Evolutionary conservation across 208 protist species (phyloP).

Genomic region (Trichomonas tenax): DNA sequence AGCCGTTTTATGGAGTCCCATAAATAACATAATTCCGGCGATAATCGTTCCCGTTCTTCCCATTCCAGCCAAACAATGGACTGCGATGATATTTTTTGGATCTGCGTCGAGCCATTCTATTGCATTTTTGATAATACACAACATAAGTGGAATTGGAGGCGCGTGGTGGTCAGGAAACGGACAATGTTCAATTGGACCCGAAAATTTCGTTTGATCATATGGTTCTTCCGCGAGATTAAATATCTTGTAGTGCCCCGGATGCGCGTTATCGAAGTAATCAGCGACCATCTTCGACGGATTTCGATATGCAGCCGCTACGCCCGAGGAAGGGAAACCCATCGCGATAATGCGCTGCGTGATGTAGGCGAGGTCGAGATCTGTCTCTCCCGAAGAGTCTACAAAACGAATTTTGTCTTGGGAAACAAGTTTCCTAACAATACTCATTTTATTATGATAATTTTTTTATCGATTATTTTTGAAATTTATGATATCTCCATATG

Average conservation of each 20-base stretch:
- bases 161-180: slow-evolving; percentile 44
- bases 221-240: slow-evolving; percentile 44
- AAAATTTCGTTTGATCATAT: slow-evolving; percentile 40
- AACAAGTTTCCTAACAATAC: not conserved
- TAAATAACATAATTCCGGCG: slow-evolving; percentile 57
- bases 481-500: no score
- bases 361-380: not conserved
- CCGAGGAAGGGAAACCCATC: not conserved
- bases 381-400: not conserved
- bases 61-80: slow-evolving; percentile 88
- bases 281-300: slow-evolving; percentile 67
- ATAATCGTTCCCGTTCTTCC: slow-evolving; percentile 75
- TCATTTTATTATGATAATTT: no score
- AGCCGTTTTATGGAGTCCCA: not conserved
- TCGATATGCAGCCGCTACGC: slow-evolving; percentile 51
- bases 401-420: not conserved
- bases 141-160: slow-evolving; percentile 27
- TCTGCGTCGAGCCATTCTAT: not conserved
- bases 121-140: slow-evolving; percentile 23
- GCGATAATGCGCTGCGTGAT: not conserved
- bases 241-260: slow-evolving; percentile 55
- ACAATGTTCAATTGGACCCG: slow-evolving; percentile 28
- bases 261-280: slow-evolving; percentile 61
- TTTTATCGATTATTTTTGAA: no score
- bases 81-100: slow-evolving; percentile 57